Conservation (phyloP, 2,329 filamentous ascomycete species). For the Pseudopithomyces chartarum region DNA sequence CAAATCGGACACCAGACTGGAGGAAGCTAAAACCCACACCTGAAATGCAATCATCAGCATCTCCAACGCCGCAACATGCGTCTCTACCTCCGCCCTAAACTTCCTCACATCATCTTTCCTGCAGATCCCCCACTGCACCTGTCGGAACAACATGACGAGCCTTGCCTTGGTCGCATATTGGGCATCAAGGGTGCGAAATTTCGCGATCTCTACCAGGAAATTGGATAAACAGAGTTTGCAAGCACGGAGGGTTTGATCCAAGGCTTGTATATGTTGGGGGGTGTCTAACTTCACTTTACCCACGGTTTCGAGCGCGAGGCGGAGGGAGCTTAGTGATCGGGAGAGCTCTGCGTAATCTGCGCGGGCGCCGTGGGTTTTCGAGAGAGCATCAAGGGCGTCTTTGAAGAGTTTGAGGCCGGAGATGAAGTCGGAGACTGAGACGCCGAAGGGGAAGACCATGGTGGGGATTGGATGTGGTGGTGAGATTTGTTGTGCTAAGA, state of each 20-base stretch:
- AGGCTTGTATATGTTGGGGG: no score
- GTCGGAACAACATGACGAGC: no score
- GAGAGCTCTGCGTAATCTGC: conserved; percentile 2
- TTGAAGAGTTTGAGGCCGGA: conserved; percentile 1
- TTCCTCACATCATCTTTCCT: not conserved
- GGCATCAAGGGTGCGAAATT: no score
- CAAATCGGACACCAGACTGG: not conserved
- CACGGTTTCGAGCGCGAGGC: not conserved
- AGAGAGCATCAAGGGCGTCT: not conserved
- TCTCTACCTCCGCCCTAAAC: not conserved
- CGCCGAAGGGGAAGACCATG: conserved; percentile 8
- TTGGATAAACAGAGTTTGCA: no score
- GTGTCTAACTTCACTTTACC: no score
- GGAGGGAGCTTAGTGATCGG: not conserved
- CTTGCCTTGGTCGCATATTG: no score
- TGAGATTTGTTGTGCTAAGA: no score
- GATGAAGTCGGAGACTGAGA: conserved; percentile 5
- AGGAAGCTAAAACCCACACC: not conserved
- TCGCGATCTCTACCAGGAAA: no score
- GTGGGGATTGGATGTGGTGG: not conserved
- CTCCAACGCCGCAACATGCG: conserved; percentile 1
- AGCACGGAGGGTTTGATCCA: no score
- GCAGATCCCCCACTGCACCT: conserved; percentile 2
- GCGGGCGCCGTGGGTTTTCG: conserved; percentile 3
- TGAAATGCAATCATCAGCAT: conserved; percentile 4